Conservation (phyloP, 169 alveolate genomes). For the Eimeria praecox region DNA sequence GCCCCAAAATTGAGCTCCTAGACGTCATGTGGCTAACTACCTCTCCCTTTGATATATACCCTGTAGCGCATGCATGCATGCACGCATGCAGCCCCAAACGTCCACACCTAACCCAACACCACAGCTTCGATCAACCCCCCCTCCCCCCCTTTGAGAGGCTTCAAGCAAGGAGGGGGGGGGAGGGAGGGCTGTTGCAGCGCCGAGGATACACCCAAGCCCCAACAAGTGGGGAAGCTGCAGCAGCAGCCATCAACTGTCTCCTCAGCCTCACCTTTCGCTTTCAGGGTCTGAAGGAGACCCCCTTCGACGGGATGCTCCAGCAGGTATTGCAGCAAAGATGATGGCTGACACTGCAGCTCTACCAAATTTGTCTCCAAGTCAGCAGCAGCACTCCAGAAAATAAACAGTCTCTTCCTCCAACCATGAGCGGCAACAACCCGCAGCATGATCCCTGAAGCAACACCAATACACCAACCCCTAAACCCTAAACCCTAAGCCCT, state of each 20-base stretch:
- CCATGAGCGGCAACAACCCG: slow-evolving; percentile 60
- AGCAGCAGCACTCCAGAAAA: slow-evolving; percentile 67
- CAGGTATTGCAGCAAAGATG: slow-evolving; percentile 59
- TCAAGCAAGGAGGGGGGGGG: too few relatives aligned
- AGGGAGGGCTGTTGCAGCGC: too few relatives aligned
- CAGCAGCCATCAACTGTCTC: not conserved
- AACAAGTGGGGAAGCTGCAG: not conserved
- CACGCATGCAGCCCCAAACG: not conserved
- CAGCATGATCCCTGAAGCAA: slow-evolving; percentile 1
- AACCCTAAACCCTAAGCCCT: not conserved
- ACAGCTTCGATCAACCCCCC: not conserved
- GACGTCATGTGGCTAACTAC: slow-evolving; percentile 39
- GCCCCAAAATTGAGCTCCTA: slow-evolving; percentile 59
- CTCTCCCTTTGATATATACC: slow-evolving; percentile 31
- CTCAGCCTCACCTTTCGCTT: slow-evolving; percentile 10
- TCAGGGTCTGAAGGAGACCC: slow-evolving; percentile 20
- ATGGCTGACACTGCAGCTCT: slow-evolving; percentile 69
- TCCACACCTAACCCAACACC: not conserved
- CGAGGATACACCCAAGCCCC: not conserved
- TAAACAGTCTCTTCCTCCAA: slow-evolving; percentile 47
- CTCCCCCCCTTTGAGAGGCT: not conserved
- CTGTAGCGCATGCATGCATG: slow-evolving; percentile 1
- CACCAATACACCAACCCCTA: not conserved
- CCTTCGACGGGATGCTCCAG: slow-evolving; percentile 64
- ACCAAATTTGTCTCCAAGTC: not conserved